These are phyloP conservation scores for Penicillium mononematosum DNA, from an alignment of 495 filamentous ascomycete species.

Conservation along the genomic window DNA sequence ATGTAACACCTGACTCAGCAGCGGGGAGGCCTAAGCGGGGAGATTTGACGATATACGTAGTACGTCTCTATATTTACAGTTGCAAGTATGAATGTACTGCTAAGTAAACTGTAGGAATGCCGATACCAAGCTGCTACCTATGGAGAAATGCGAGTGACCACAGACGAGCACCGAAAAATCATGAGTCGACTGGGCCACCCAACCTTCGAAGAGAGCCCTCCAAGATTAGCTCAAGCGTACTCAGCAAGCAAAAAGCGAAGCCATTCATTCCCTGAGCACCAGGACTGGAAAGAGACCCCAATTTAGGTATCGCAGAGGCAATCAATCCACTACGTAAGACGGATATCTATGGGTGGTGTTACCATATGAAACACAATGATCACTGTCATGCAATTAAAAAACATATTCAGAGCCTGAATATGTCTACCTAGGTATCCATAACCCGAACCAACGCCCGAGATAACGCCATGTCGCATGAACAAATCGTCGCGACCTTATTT, in stretches of 20 bases:
- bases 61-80: no score
- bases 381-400: background rate
- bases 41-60: background rate
- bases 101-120: no score
- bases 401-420: background rate
- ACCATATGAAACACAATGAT: background rate
- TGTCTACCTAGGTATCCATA: slow-evolving; percentile 2
- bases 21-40: background rate
- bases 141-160: no score
- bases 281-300: background rate
- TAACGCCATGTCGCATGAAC: slow-evolving; percentile 17
- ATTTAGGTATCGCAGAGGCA: background rate
- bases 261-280: background rate
- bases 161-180: no score
- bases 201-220: no score
- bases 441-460: slow-evolving; percentile 14
- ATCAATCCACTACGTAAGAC: background rate
- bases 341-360: background rate
- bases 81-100: no score
- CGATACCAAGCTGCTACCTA: no score
- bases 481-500: background rate
- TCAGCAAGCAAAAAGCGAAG: background rate
- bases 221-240: background rate
- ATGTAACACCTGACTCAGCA: background rate
- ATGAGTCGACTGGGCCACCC: no score